Base-by-base conservation (phyloP, 2,329 filamentous ascomycete genomes). In the Aspergillus ochraceus region DNA sequence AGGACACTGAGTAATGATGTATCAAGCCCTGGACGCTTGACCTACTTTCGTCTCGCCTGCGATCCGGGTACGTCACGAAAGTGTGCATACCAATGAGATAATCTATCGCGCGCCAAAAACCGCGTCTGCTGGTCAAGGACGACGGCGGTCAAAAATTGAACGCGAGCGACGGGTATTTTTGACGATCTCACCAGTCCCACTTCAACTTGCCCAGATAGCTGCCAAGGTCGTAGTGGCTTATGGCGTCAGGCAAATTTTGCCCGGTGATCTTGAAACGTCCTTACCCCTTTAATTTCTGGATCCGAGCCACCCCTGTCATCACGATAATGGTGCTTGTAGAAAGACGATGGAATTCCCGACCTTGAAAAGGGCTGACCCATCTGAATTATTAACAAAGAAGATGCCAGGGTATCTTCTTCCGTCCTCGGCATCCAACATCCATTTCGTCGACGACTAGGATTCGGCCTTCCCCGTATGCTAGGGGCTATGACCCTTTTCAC, bases 181-280 rank as follows among this genome's bases (percentile, higher is more conserved):
- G 30, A 32, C 30, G 45, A 47, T 47, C 45, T 19, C 45, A 19
- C 30, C 45, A 19, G 45, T 47, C n/a, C 45, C 11, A 47, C 45
- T 47, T 57, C 11, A 54, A 57, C 36, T 60, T 61, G 3, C 60
- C 60, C 49, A 55, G 57, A 22, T 26, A 59, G 12, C 39, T 39
- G 14, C 60, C 49, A 19, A 59, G 52, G 14, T 51, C 53, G 24
- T 59, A 50, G 56, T 47, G 45, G 9, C 1, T 47, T 3, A 32
- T 32, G 30, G 30, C 30, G 30, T 32, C 30, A 4, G 30, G 30
- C 30, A 32, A 32, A 1, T 32, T 32, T 50, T 22, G 22, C 22
- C 22, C 22, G 22, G 22, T 22, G 22, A 22, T 22, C 22, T 22
- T 22, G 22, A 22, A 22, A 22, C 22, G 22, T 22, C 22, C 22